Base-by-base conservation (phyloP, 129 eudicot genomes). In the Centaurea solstitialis region DNA sequence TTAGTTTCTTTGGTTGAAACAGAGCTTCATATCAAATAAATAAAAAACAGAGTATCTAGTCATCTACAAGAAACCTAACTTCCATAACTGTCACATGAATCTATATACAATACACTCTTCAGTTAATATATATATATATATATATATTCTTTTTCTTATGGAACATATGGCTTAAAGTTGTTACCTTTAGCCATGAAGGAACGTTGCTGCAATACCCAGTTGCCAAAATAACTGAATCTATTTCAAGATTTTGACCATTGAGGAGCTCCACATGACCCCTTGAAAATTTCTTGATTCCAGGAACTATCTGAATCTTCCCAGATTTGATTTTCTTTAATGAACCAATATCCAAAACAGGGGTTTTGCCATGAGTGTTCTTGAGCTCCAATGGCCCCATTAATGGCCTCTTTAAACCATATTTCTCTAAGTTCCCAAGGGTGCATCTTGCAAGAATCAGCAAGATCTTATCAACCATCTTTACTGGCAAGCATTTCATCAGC, bases 141-240 rank as follows among this genome's bases (percentile, higher is more conserved):
- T 43, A 35, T 4, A 76, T 13, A 43, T n/a, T n/a, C n/a, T n/a
- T n/a, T n/a, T n/a, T n/a, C n/a, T n/a, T n/a, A n/a, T n/a, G n/a
- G n/a, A n/a, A n/a, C n/a, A n/a, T n/a, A n/a, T n/a, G n/a, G n/a
- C n/a, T n/a, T 37, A n/a, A 57, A 33, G 53, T 15, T 81, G 87
- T 89, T 73, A 96, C 99, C 98, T 91, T 84, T 68, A 96, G 77
- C 99, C 98, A 96, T 45, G 98, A 87, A 74, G 99, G 93, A 59
- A 96, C 98, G 73, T 96, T 96, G 93, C 98, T 93, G 82, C 92
- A 87, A 75, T 96, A 96, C 15, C 99, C 98, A 7, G 98, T 96
- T n/a, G 99, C 97, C 70, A 93, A 78, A 71, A 93, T 89, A 66
- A 96, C 92, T 23, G 90, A 88, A 86, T 96, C 95, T 13, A 93